A percentile compares a stretch with the other conserved stretches of the same genome.
Evolutionary conservation across 352 stramenopile genomes (phyloP).

Genomic region (Globisporangium uncinulatum): DNA sequence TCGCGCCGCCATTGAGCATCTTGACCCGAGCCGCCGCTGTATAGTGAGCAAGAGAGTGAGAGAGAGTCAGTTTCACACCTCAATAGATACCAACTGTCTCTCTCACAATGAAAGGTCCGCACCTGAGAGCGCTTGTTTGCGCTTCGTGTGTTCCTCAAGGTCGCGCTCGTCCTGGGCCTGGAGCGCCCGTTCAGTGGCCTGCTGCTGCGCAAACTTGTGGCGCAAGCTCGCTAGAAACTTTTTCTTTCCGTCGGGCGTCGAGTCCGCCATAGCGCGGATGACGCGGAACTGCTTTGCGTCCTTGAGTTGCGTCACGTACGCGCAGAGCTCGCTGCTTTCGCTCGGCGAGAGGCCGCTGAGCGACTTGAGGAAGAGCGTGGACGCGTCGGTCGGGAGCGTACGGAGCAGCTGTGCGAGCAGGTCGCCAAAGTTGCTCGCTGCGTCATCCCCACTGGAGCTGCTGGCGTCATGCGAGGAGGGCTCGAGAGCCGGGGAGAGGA

Average conservation of each 20-base stretch:
- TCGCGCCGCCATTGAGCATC: constrained; percentile 51
- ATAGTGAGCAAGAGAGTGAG: neutral
- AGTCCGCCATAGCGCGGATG: constrained; percentile 80
- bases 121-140: constrained; percentile 63
- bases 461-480: no score
- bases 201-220: constrained; percentile 66
- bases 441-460: no score
- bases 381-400: constrained; percentile 64
- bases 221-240: constrained; percentile 65
- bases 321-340: constrained; percentile 71
- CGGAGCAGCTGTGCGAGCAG: constrained; percentile 69
- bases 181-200: constrained; percentile 45
- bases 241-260: constrained; percentile 72
- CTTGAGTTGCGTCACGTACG: constrained; percentile 65
- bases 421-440: constrained; percentile 47
- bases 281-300: constrained; percentile 84
- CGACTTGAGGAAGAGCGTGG: constrained; percentile 67
- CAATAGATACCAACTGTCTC: no score
- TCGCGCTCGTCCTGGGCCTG: constrained; percentile 52
- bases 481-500: constrained; percentile 8
- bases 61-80: no score
- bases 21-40: constrained; percentile 59
- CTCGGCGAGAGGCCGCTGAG: constrained; percentile 64
- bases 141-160: constrained; percentile 60
- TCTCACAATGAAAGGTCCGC: no score